Base-by-base conservation (phyloP, 805 yeast genomes). In the Metschnikowia arizonensis region DNA sequence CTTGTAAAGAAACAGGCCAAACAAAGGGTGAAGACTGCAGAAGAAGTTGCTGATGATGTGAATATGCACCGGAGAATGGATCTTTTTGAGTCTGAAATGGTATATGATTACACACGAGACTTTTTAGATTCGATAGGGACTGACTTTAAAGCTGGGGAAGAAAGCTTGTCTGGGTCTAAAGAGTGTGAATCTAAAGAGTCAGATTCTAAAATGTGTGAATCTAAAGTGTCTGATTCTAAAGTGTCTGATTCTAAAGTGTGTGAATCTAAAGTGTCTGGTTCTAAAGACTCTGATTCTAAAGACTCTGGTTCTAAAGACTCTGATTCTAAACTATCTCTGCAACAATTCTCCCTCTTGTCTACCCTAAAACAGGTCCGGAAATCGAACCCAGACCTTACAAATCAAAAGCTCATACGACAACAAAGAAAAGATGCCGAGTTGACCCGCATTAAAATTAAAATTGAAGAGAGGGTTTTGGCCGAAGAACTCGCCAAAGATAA, bases 31-130 rank as follows among this genome's bases (percentile, higher is more conserved):
- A 39, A 60, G 60, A 64, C 59, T 3, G 65, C 65, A 8, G 67
- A 64, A 42, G 57, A 65, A 23, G 54, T 76, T 2, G 79, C 75
- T 0, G 49, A 54, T 10, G 73, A 74, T 40, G 60, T 77, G 4
- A 54, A 59, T 19, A 54, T 37, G 56, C 52, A 48, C 48, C 52
- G 46, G 37, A 50, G 56, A 34, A 47, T 42, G 43, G 59, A 53
- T 45, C 25, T 40, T 12, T 47, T 49, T 21, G 24, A 6, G 6
- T 21, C 24, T 21, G 24, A 21, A 2, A 32, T 54, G 24, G 54
- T 58, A 3, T 58, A 51, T 21, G 56, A 76, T 52, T 76, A 68
- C 19, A 76, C 76, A 1, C 59, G 61, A 24, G 77, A 72, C 26
- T 72, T 74, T 47, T 54, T 72, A 37, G 60, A 54, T 19, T 52